Evolutionary conservation across 2,329 filamentous ascomycete genomes (phyloP), one percentile per base, ranked within the genome.

Genomic region (Cercospora beticola): DNA sequence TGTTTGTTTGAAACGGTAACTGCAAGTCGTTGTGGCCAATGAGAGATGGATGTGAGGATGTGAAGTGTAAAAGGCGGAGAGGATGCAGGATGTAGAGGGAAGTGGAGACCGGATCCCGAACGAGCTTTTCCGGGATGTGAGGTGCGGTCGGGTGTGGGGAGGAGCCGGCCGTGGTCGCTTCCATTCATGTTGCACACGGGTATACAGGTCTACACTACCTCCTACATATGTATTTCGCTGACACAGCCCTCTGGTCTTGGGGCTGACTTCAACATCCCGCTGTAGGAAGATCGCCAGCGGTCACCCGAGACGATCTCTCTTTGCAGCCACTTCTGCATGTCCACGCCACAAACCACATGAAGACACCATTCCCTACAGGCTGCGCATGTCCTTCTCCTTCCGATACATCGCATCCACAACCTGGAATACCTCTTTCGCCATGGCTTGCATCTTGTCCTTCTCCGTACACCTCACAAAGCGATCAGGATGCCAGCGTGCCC

Each of bases 341-440:
- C 21, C n/a, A 59, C 30, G 56, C 56, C 56, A 33, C 31, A 36
- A 36, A 2, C 28, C 28, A 5, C 16, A 1, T 0, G 16, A 3
- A 16, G 31, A 33, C 56, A 23, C 56, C 56, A 14, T n/a, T 23
- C 28, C 30, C 28, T 49, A 62, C 26, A 49, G n/a, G 21, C 40
- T 64, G 33, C 49, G 36, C 56, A n/a, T 43, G 33, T 31, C n/a
- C 23, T 9, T 52, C 60, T 40, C 66, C 52, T 57, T 58, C 31
- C 49, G 28, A 16, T 64, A 64, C 61, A 72, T 60, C 8, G 60
- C 66, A 18, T 66, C 62, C 14, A 70, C 31, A 28, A 70, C 69
- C 2, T 71, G 67, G 43, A 73, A 73, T 2, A 73, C 31, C 64
- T 70, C 68, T 30, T 54, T 56, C 14, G 71, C 71, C 69, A 67